Base-by-base conservation (phyloP, 2,329 filamentous ascomycete species). In the Cladophialophora immunda region DNA sequence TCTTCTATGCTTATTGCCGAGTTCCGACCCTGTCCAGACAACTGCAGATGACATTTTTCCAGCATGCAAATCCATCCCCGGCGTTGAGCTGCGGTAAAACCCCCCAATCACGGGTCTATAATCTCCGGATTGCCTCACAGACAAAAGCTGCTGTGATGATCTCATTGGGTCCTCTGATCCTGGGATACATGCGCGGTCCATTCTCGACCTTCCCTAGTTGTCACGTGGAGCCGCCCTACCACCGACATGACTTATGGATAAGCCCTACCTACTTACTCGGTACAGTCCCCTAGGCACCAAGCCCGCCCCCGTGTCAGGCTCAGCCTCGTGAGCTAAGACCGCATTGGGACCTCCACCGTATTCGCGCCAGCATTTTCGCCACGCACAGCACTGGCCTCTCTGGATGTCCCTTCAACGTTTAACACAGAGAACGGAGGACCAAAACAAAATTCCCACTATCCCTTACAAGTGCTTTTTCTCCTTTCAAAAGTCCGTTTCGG, bases 321-420 rank as follows among this genome's bases (percentile, higher is more conserved):
- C 58, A 61, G 58, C 58, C 58, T 61, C 47, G 58, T 61, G 58
- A 25, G 13, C 22, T 32, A 55, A 29, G 47, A 58, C 55, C 17
- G 56, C 2, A 27, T 13, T n/a, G 17, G 25, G n/a, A 45, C 4
- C 6, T 36, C 1, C 1, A 25, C 45, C n/a, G 58, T 34, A 52
- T 53, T 19, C 45, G 41, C 22, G 3, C 0, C 32, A 36, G 2
- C 22, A 19, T 32, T 11, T 47, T 61, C 47, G 58, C 58, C 58
- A 61, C 58, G n/a, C n/a, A 13, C 27, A 53, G 27, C 32, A 32
- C 58, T 41, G 9, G 45, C 29, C 45, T 29, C 54, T 61, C 30
- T 30, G 58, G 13, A 61, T 29, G 57, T 30, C 11, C 15, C n/a
- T n/a, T 19, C 5, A 32, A 29, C 2, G 1, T n/a, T 17, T 4